Conservation (phyloP, 73 alveolate genomes). For the Stentor roeselii region DNA sequence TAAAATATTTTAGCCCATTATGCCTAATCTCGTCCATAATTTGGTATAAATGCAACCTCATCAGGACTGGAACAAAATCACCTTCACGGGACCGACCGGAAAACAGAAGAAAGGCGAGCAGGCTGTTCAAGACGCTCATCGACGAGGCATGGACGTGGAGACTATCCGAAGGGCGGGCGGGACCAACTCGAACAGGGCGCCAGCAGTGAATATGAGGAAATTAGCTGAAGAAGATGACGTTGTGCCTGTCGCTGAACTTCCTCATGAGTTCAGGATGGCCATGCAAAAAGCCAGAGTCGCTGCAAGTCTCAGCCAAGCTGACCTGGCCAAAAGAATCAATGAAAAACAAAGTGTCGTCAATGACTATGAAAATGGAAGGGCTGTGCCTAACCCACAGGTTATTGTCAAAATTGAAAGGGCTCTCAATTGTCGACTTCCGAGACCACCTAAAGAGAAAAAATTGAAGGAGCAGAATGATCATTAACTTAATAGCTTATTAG, state of each 20-base stretch:
- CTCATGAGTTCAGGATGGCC: slow-evolving; percentile 66
- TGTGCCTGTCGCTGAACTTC: background rate
- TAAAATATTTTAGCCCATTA: background rate
- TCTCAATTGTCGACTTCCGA: slow-evolving; percentile 69
- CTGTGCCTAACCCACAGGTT: slow-evolving; percentile 72
- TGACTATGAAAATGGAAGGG: slow-evolving; percentile 82
- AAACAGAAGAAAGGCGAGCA: background rate
- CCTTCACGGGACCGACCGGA: background rate
- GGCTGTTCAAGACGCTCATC: background rate
- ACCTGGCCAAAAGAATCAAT: slow-evolving; percentile 85
- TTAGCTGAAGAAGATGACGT: background rate
- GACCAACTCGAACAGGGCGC: background rate
- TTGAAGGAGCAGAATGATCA: background rate
- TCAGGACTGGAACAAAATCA: background rate
- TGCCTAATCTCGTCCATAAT: background rate
- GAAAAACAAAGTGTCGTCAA: slow-evolving; percentile 77
- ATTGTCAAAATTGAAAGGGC: slow-evolving; percentile 80
- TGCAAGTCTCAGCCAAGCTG: slow-evolving; percentile 78
- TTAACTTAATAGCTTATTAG: no score
- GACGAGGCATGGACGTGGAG: background rate
- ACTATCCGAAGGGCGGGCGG: background rate
- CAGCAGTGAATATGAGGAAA: background rate
- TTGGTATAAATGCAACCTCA: background rate
- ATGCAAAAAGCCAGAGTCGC: slow-evolving; percentile 78
- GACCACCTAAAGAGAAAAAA: slow-evolving; percentile 30